Evolutionary conservation across 805 yeast species (phyloP).

Genomic region (Hanseniaspora singularis): DNA sequence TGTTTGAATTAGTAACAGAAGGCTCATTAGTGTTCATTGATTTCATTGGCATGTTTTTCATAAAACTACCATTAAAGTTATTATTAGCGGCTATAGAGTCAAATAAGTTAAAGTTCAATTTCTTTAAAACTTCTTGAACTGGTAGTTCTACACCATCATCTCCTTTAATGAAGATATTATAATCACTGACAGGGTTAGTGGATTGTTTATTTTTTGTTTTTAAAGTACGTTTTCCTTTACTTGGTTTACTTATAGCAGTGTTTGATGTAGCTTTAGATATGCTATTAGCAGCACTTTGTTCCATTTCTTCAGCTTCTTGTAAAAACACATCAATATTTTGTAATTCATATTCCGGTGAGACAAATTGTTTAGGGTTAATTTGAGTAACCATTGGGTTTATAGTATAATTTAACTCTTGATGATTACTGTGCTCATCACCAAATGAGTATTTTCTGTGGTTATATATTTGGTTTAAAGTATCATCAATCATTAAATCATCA

Average conservation of each 20-base stretch:
- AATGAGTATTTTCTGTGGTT: not conserved
- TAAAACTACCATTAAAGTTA: not conserved
- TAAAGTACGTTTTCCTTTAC: not conserved
- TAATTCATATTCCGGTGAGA: conserved; percentile 12
- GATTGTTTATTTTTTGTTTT: not conserved
- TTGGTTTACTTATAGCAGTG: not conserved
- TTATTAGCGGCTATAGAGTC: not conserved
- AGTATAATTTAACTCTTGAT: conserved; percentile 6
- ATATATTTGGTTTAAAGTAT: conserved; percentile 6
- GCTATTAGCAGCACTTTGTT: too few species aligned
- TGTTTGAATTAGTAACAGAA: not conserved
- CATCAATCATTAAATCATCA: conserved; percentile 10
- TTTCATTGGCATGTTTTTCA: not conserved
- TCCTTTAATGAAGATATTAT: conserved; percentile 14
- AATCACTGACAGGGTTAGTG: conserved; percentile 11
- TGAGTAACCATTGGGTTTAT: conserved; percentile 15
- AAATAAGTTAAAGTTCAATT: conserved; percentile 5
- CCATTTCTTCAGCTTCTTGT: conserved; percentile 13
- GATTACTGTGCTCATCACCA: not conserved
- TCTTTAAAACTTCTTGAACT: conserved; percentile 12
- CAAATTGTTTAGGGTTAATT: conserved; percentile 14
- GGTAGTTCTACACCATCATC: conserved; percentile 15
- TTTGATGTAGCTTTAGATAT: too few species aligned
- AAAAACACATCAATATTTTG: conserved; percentile 7
- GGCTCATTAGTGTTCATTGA: not conserved